Base-by-base conservation (phyloP, 192 early-diverging fungal species). In the Dimargaris cristalligena region DNA sequence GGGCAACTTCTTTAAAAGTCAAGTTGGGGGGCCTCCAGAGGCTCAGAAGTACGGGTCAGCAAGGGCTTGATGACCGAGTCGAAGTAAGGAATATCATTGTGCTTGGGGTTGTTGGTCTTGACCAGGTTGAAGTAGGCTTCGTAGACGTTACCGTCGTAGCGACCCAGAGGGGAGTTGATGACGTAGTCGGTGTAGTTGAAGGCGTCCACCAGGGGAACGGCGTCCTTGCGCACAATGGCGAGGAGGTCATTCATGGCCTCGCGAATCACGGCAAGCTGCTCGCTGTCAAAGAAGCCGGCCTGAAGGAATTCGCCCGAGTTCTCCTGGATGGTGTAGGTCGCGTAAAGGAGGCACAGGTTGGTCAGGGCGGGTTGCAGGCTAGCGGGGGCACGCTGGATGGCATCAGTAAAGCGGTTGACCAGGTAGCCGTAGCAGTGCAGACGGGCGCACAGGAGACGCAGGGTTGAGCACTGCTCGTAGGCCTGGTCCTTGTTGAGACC, bases 121-220 rank as follows among this genome's bases (percentile, higher is more conserved):
- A 94, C 87, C 28, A 82, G 74, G 52, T 81, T 80, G 78, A 90
- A 91, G 84, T 94, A 94, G 59, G 82, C 73, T 48, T 78, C 83
- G 66, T 89, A 91, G 13, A 89, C 80, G 66, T 91, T 78, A 56
- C 91, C 91, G 58, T 91, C 89, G 64, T 77, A 81, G 38, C 84
- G 77, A 51, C 91, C 91, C 23, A 94, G 66, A 26, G 91, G 91
- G 51, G 87, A 87, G 74, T 89, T 90, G 62, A 94, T 71, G 28
- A 94, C 80, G 65, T 85, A 91, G 67, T 94, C 91, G 13, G 83
- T 78, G 73, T 84, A 86, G 63, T 87, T 89, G 72, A 91, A 94
- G 25, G 88, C 74, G 67, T 94, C 91, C 26, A 87, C 87, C 38
- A 90, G 68, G 10, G 87, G 79, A 71, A 94, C 83, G 41, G 84